Evolutionary conservation across 129 eudicot genomes (phyloP), one percentile per base, ranked within the genome.

Genomic region (Tagetes patula): DNA sequence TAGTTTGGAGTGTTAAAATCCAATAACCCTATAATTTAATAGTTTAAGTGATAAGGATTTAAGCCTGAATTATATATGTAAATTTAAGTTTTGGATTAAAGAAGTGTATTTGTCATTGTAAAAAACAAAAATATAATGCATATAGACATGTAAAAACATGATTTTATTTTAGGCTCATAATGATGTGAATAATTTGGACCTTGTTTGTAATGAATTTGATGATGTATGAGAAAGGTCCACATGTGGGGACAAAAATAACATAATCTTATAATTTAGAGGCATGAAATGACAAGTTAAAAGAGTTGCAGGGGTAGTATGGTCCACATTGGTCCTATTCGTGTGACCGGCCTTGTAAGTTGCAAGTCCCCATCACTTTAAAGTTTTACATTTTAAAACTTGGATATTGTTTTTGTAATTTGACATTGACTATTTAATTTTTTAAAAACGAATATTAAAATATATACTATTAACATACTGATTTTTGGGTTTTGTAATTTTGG

Each of bases 201-300:
- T 32, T 9, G 65, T 59, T 59, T 59, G 41, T 32, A 59, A 59
- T 59, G 6, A 59, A 59, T 8, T 59, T 59, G 20, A 59, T 59
- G 20, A 59, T 30, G 13, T 9, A 32, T 32, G 41, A 59, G 40
- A 30, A 59, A 32, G 40, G 65, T 1, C 20, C 65, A 59, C 12
- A 30, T 33, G 41, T 55, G 65, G 65, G 41, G 14, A 10, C 65
- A 59, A 59, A 58, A 59, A 9, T 58, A n/a, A 58, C 32, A 58
- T 33, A 58, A 58, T 58, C 40, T 31, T 5, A 58, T 58, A 32
- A 59, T 8, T 59, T 59, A 59, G 9, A 7, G 32, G 40, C 6
- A 3, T 59, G 61, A 55, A 55, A 33, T 59, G 65, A 33, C 65
- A 59, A 32, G 36, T 27, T 34, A 59, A 2, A 32, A 59, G 13